Base-by-base conservation (phyloP, 352 stramenopile genomes). In the Pythium phragmitis region DNA sequence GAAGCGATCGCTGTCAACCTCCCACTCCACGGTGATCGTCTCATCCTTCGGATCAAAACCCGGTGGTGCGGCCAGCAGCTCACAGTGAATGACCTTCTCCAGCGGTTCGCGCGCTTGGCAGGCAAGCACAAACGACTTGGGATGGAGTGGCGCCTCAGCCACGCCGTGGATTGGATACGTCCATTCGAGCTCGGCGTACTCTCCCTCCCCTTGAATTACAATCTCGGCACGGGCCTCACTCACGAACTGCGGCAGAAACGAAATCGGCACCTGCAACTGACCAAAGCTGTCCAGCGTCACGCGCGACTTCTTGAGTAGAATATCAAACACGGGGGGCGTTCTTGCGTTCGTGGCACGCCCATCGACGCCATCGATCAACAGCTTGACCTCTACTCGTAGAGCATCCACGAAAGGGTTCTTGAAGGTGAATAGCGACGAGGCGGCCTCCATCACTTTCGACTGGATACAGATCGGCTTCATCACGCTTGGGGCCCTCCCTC, bases 331-430 rank as follows among this genome's bases (percentile, higher is more conserved):
- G 7, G 46, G 12, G n/a, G 58, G 12, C 23, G 56, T n/a, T 23
- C 7, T 39, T 16, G 56, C 19, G 14, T 53, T 57, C 28, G 12
- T 14, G 4, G 17, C 43, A 19, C 41, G 53, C 7, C 23, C 56
- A 8, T 72, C 67, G 0, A 41, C 57, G 0, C 60, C 65, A 4
- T 85, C 68, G 34, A 72, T 52, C 9, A 80, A 9, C 1, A 98
- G 73, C 50, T 83, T 82, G 2, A 98, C 75, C 19, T 96, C 87
- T 0, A 98, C 75, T 1, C 80, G 62, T 16, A 98, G 66, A 0
- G 79, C 67, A 21, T 91, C 78, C 0, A 81, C 78, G 30, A 98
- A 98, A 7, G 94, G 94, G 60, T 98, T 98, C 51, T 92, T 88
- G 64, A 98, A 98, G 0, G 82, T 80, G 50, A 98, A 96, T 30